Base-by-base conservation (phyloP, 129 eudicot genomes). In the Escallonia rubra region DNA sequence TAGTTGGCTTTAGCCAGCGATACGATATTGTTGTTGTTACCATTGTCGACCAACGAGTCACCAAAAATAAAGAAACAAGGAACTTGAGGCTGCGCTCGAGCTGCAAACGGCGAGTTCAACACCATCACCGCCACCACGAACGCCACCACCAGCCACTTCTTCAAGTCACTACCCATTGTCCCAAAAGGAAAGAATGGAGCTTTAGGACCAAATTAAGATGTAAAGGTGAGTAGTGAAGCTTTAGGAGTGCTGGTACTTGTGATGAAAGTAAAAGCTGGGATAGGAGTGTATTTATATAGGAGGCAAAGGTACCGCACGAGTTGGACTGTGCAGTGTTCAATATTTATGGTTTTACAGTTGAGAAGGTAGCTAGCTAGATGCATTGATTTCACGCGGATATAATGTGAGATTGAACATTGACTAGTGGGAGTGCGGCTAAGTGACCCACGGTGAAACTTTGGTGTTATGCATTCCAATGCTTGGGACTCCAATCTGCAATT, bases 381-480 rank as follows among this genome's bases (percentile, higher is more conserved):
- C 72, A 68, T 68, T 68, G 39, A 68, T 68, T 42, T 68, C 72
- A 68, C 72, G 72, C 72, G 55, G 72, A 56, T 61, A 68, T 55
- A 55, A 57, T 68, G 64, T 56, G 62, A 43, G 41, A 8, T n/a
- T 62, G 5, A 4, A 60, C 34, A 41, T 5, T 13, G 15, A 15
- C 16, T 7, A 38, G 39, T 47, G 8, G 23, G 9, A 6, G 10
- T 47, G 41, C 46, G 12, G 55, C 55, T 50, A 11, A 50, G 55
- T 50, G 55, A 50, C 55, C 55, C 55, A 50, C 55, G 1, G 12
- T 50, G 34, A 54, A 54, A 11, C 34, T 48, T 48, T 48, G 0
- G 57, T 64, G 7, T 64, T 44, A 39, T 64, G 68, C 68, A 46
- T 34, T 46, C 55, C 58, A 40, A 11, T 65, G 45, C 69, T 47